phyloP scores from a whole-genome alignment of 345 rosid species.

The Moricandia moricandioides region DNA sequence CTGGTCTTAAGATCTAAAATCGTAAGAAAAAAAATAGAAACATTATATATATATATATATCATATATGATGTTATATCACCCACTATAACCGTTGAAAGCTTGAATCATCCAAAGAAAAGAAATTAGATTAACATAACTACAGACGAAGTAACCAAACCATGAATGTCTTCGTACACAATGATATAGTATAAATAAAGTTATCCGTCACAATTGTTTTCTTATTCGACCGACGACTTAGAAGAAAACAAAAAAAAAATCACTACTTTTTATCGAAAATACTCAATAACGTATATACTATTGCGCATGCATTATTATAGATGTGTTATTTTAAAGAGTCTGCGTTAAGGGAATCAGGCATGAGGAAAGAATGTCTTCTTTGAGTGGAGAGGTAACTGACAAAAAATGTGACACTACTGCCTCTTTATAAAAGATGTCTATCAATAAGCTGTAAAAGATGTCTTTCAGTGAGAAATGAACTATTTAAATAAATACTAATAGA shows the following conservation, averaged over 20 bases:
- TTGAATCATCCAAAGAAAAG: background rate
- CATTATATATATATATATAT: background rate
- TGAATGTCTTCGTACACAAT: background rate
- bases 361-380: conserved; percentile 19
- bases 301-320: conserved; percentile 11
- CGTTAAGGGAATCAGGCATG: conserved; percentile 7
- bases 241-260: background rate
- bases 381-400: conserved; percentile 31
- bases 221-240: conserved; percentile 18
- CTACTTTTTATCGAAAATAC: background rate
- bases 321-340: background rate
- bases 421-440: conserved; percentile 26
- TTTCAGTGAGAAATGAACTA: conserved; percentile 13
- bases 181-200: background rate
- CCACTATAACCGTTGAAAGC: background rate
- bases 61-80: background rate
- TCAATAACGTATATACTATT: background rate
- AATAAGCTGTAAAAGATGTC: conserved; percentile 24
- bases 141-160: background rate
- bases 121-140: background rate
- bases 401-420: conserved; percentile 19
- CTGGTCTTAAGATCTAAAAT: background rate
- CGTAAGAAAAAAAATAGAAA: background rate
- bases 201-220: conserved; percentile 18
- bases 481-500: background rate